Evolutionary conservation across 495 filamentous ascomycete genomes (phyloP).

Genomic region (Collariella sp.): DNA sequence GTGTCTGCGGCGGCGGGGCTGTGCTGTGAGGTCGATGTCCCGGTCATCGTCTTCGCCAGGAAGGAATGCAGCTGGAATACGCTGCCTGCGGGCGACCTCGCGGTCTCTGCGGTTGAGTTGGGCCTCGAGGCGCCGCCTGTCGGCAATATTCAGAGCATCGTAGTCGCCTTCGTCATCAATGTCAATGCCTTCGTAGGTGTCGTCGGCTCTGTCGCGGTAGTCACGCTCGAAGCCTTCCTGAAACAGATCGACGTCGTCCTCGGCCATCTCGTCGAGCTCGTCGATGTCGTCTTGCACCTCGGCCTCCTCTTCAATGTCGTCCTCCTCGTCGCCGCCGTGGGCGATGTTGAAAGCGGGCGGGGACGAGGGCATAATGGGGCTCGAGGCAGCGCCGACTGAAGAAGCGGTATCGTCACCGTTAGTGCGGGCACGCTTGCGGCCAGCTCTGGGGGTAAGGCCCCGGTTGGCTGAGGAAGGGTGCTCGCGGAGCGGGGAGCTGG

Average conservation of each 20-base stretch:
- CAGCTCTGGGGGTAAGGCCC: slow-evolving; percentile 49
- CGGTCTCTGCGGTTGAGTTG: slow-evolving; percentile 76
- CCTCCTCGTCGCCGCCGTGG: slow-evolving; percentile 59
- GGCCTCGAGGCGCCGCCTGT: slow-evolving; percentile 76
- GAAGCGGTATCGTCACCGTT: slow-evolving; percentile 59
- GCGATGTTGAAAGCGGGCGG: slow-evolving; percentile 47
- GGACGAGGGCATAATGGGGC: slow-evolving; percentile 40
- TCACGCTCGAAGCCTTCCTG: slow-evolving; percentile 82
- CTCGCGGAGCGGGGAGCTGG: slow-evolving; percentile 70
- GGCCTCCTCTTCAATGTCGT: slow-evolving; percentile 39
- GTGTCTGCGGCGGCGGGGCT: slow-evolving; percentile 69
- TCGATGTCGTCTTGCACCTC: slow-evolving; percentile 73
- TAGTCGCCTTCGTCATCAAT: slow-evolving; percentile 56
- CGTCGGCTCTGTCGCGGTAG: slow-evolving; percentile 54
- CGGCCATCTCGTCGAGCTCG: slow-evolving; percentile 91
- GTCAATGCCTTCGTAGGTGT: slow-evolving; percentile 39
- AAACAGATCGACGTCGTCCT: slow-evolving; percentile 95
- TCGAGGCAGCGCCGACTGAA: slow-evolving; percentile 56
- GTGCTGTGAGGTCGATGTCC: slow-evolving; percentile 70
- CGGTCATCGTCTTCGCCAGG: slow-evolving; percentile 84
- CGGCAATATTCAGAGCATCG: slow-evolving; percentile 64
- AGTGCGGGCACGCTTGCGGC: slow-evolving; percentile 76
- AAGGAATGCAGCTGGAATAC: slow-evolving; percentile 76
- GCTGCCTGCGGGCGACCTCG: slow-evolving; percentile 62
- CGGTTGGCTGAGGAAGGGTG: slow-evolving; percentile 84